Evolutionary conservation across 2,329 filamentous ascomycete species (phyloP).

Genomic region (Chaetomium sp.): DNA sequence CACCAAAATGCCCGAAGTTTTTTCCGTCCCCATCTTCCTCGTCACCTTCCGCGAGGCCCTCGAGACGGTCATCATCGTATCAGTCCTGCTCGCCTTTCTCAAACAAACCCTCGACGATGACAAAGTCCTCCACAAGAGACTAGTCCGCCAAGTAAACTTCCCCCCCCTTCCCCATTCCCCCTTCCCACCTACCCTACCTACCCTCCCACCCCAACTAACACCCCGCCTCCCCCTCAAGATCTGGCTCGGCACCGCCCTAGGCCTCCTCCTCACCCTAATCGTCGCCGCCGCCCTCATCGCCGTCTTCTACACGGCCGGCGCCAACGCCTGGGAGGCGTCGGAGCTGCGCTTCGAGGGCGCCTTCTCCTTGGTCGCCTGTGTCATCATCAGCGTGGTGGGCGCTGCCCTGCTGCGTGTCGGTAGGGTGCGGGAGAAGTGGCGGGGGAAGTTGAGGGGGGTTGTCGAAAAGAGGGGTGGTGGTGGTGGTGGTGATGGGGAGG

Average conservation of each 20-base stretch:
- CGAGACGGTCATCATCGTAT: constrained; percentile 82
- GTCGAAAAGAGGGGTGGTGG: constrained; percentile 58
- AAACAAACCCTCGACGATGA: constrained; percentile 74
- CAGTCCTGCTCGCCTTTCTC: constrained; percentile 81
- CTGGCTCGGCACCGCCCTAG: constrained; percentile 65
- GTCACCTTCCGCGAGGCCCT: constrained; percentile 85
- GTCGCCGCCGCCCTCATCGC: constrained; percentile 68
- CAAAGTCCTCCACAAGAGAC: constrained; percentile 62
- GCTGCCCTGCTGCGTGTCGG: constrained; percentile 77
- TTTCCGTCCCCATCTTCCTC: constrained; percentile 82
- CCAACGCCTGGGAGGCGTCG: constrained; percentile 64
- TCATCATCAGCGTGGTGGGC: constrained; percentile 83
- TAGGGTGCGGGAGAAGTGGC: constrained; percentile 86
- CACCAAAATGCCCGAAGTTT: constrained; percentile 64
- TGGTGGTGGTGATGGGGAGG: constrained; percentile 41
- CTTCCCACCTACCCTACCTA: neutral
- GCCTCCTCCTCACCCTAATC: constrained; percentile 62
- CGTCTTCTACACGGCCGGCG: constrained; percentile 68
- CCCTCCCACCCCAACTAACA: neutral
- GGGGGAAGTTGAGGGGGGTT: neutral
- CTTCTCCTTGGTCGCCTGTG: constrained; percentile 71
- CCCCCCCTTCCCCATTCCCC: neutral
- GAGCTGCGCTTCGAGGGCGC: constrained; percentile 82
- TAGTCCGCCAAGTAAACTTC: constrained; percentile 61
- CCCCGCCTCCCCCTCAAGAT: neutral